Evolutionary conservation across 441 rosid genomes (phyloP), one percentile per base, ranked within the genome.

Genomic region (Bruguiera hainesii): DNA sequence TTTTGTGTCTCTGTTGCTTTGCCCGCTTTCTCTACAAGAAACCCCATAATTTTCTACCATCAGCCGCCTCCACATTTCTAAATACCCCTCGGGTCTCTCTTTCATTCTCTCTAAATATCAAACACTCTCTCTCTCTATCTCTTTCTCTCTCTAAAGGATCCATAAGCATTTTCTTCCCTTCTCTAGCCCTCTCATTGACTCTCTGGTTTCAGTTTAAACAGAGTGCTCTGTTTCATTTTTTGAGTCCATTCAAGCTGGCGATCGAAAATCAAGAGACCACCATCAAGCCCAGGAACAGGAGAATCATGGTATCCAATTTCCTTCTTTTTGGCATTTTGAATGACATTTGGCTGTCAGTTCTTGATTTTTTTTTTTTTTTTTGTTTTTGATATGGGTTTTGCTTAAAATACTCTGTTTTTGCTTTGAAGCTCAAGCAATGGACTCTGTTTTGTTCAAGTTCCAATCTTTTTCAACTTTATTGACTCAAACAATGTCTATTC

Each of bases 221-320:
- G 60, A 63, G 31, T 42, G 65, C 71, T 70, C 66, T 52, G 64
- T 58, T 67, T 53, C 61, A 23, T 31, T 56, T 56, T 10, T 26
- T 42, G 48, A 13, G 64, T 35, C 56, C 61, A 58, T 67, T 76
- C 79, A 84, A 83, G 69, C 84, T 91, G 98, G 96, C 96, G 75
- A 91, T 94, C 78, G 97, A 91, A 25, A 88, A 88, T 76, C 97
- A 91, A 50, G 95, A 89, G 35, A 76, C 89, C 69, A 70, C 91
- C 57, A 80, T 91, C 79, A 91, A 84, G 78, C 96, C 96, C 42
- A 85, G 84, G 78, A 91, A 82, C 77, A 76, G 92, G 23, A 87
- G 96, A 89, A 85, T 89, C 81, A 91, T 89, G 97, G 98, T 94
- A 69, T 31, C 5, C 6, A 25, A 20, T 21, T 37, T 29, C 46